A percentile compares a stretch with the other conserved stretches of the same genome.
phyloP scores from a whole-genome alignment of 192 early-diverging fungal species.

The Physocladia obscura region DNA sequence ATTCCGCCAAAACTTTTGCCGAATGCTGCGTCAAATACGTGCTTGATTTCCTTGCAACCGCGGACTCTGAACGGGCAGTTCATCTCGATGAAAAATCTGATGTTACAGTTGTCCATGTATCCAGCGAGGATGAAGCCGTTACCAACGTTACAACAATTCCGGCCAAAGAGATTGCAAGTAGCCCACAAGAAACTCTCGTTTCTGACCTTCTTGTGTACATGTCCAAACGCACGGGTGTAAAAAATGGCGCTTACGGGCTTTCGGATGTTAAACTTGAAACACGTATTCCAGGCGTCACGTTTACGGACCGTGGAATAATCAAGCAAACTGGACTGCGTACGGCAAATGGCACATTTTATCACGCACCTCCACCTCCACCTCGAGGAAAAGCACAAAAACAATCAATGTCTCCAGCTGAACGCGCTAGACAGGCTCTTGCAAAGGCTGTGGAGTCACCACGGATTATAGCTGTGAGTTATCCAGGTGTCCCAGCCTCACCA shows the following conservation, averaged over 20 bases:
- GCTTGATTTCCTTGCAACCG: conserved; percentile 19
- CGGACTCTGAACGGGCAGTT: not conserved
- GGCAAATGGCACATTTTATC: not conserved
- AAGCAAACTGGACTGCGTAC: conserved; percentile 22
- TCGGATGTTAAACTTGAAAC: not conserved
- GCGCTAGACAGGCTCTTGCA: no score
- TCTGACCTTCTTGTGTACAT: conserved; percentile 23
- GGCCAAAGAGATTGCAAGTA: not conserved
- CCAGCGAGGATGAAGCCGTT: not conserved
- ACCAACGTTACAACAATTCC: not conserved
- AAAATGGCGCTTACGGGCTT: not conserved
- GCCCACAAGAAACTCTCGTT: conserved; percentile 4
- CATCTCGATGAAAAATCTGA: no score
- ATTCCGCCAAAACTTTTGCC: not conserved
- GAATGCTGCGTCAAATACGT: conserved; percentile 21
- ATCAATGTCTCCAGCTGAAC: no score
- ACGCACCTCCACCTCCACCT: conserved; percentile 15
- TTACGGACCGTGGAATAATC: conserved; percentile 22
- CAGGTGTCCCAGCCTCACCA: not conserved
- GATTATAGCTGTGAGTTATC: no score
- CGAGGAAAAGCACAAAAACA: not conserved
- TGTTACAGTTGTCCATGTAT: not conserved
- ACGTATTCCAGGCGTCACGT: conserved; percentile 12
- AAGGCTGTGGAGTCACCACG: no score
- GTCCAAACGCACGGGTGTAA: conserved; percentile 11